Evolutionary conservation across 495 filamentous ascomycete genomes (phyloP).

Genomic region (Cercophora newfieldiana): DNA sequence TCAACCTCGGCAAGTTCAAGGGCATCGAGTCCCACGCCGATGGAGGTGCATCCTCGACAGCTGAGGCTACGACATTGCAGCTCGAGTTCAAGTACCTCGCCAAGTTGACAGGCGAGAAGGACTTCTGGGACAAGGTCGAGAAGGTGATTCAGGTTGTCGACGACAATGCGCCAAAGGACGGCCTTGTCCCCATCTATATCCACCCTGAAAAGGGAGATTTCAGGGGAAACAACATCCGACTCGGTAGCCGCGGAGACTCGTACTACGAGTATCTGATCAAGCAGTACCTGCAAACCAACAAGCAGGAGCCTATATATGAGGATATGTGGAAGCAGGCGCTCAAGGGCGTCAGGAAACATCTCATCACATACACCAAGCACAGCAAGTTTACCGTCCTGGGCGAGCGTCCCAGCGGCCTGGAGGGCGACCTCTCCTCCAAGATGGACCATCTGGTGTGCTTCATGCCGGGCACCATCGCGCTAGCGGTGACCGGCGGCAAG

Average conservation of each 20-base stretch:
- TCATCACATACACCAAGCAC: slow-evolving; percentile 82
- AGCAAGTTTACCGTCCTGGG: slow-evolving; percentile 81
- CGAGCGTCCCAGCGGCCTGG: slow-evolving; percentile 77
- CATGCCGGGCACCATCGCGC: slow-evolving; percentile 92
- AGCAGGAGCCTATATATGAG: slow-evolving; percentile 80
- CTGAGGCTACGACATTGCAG: slow-evolving; percentile 89
- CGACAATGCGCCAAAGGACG: slow-evolving; percentile 71
- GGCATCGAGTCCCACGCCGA: slow-evolving; percentile 80
- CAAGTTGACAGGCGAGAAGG: slow-evolving; percentile 86
- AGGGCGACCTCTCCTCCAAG: slow-evolving; percentile 67
- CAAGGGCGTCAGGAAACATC: slow-evolving; percentile 82
- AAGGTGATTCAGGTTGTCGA: slow-evolving; percentile 90
- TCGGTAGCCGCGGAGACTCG: slow-evolving; percentile 91
- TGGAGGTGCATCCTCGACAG: slow-evolving; percentile 87
- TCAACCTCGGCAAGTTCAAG: slow-evolving; percentile 74
- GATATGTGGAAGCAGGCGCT: slow-evolving; percentile 92
- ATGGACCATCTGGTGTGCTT: slow-evolving; percentile 99
- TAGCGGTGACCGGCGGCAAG: slow-evolving; percentile 79
- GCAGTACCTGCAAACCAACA: slow-evolving; percentile 89
- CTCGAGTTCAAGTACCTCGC: slow-evolving; percentile 97
- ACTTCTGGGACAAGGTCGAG: slow-evolving; percentile 89
- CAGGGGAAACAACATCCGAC: slow-evolving; percentile 77
- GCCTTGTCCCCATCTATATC: slow-evolving; percentile 88
- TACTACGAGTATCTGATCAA: slow-evolving; percentile 99
- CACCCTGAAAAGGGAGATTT: slow-evolving; percentile 78